phyloP scores from a whole-genome alignment of 371 early-diverging fungal genomes.

The Haplosporangium sp. region DNA sequence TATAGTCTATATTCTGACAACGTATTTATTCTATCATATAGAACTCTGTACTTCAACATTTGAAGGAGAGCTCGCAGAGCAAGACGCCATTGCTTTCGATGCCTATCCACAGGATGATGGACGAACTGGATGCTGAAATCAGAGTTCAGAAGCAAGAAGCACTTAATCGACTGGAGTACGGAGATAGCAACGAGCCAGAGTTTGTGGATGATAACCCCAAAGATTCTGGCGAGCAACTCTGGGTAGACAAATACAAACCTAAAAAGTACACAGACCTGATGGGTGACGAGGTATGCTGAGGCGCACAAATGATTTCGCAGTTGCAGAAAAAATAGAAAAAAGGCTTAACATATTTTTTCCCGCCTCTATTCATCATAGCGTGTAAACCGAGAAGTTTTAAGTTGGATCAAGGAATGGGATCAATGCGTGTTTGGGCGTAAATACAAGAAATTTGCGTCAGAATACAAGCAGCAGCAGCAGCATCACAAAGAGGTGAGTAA shows the following conservation, averaged over 20 bases:
- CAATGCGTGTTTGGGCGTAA: conserved; percentile 88
- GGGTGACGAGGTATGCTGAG: conserved; percentile 81
- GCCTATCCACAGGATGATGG: conserved; percentile 60
- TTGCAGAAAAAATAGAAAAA: not conserved
- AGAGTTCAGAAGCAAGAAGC: conserved; percentile 51
- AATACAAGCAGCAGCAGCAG: conserved; percentile 34
- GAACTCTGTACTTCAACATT: conserved; percentile 9
- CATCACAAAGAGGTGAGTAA: conserved; percentile 29
- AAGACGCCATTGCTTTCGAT: conserved; percentile 37
- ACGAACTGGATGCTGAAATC: conserved; percentile 58
- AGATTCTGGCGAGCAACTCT: conserved; percentile 62
- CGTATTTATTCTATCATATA: not conserved
- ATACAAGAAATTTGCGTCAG: conserved; percentile 23
- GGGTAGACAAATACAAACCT: conserved; percentile 96
- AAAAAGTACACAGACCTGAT: conserved; percentile 88
- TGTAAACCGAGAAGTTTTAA: conserved; percentile 86
- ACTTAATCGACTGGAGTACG: conserved; percentile 27
- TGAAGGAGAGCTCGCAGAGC: conserved; percentile 5
- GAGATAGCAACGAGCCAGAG: conserved; percentile 10
- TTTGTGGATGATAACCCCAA: conserved; percentile 2
- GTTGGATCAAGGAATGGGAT: conserved; percentile 98
- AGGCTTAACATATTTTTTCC: not conserved
- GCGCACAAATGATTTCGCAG: not conserved
- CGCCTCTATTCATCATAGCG: conserved; percentile 55
- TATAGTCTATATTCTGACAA: not conserved